Percentiles rank a stretch among this genome's conserved stretches.
Evolutionary conservation across 2,329 filamentous ascomycete species (phyloP).

Genomic region (Orbilia ellipsospora): DNA sequence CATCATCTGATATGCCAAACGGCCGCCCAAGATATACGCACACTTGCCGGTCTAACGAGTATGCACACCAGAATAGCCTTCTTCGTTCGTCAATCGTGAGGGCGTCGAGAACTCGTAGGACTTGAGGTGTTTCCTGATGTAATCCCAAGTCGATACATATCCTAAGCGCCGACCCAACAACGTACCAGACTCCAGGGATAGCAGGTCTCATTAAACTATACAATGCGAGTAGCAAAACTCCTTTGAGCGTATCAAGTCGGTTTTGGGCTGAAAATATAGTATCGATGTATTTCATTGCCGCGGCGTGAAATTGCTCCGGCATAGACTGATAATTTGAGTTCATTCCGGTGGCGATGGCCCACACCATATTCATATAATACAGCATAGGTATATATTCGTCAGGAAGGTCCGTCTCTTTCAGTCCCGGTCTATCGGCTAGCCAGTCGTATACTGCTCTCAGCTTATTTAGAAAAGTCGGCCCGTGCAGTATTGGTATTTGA

Average conservation of each 20-base stretch:
- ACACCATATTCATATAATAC: constrained; percentile 95
- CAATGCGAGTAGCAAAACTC: constrained; percentile 87
- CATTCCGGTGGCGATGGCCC: constrained; percentile 94
- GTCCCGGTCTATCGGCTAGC: constrained; percentile 63
- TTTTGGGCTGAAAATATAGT: constrained; percentile 77
- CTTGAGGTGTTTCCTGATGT: constrained; percentile 80
- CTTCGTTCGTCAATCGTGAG: constrained; percentile 87
- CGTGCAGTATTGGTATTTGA: constrained; percentile 91
- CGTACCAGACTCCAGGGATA: constrained; percentile 88
- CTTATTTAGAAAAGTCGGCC: constrained; percentile 85
- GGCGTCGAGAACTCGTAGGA: constrained; percentile 59
- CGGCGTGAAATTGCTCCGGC: constrained; percentile 95
- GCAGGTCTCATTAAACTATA: constrained; percentile 92
- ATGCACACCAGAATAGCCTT: constrained; percentile 95
- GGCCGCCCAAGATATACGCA: constrained; percentile 92
- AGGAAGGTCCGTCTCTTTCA: constrained; percentile 72
- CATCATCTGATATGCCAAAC: constrained; percentile 91
- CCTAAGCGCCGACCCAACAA: constrained; percentile 89
- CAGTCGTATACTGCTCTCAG: constrained; percentile 79
- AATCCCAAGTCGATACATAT: constrained; percentile 89
- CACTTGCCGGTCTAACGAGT: constrained; percentile 90
- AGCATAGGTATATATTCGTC: constrained; percentile 68
- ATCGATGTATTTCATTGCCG: constrained; percentile 90
- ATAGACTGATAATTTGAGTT: constrained; percentile 69
- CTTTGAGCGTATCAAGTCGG: constrained; percentile 88